These are phyloP conservation scores for Coemansia sp. DNA, from an alignment of 192 early-diverging fungal species.

Conservation along the genomic window DNA sequence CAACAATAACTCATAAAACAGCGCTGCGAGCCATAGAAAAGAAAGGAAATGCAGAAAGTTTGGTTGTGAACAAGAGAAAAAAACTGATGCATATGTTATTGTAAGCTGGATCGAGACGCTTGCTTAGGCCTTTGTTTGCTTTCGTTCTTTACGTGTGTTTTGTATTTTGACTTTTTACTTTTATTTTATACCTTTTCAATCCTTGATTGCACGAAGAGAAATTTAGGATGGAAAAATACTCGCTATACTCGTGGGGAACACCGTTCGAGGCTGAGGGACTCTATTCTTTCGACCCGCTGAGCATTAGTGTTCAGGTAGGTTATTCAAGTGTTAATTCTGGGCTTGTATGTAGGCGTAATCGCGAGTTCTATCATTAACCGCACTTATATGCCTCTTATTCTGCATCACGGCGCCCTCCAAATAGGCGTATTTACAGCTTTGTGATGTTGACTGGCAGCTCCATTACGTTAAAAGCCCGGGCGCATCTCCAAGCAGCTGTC, in stretches of 20 bases:
- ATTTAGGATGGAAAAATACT: constrained; percentile 22
- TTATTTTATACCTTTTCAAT: too few species aligned
- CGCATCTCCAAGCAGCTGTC: constrained; percentile 35
- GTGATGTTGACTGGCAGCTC: constrained; percentile 46
- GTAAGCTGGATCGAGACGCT: neutral
- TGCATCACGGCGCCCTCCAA: neutral
- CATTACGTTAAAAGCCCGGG: constrained; percentile 28
- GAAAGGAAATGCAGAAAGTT: too few species aligned
- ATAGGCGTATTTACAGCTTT: constrained; percentile 52
- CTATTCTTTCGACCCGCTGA: constrained; percentile 46
- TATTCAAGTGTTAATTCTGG: neutral
- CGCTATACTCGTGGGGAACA: constrained; percentile 50
- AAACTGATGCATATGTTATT: too few species aligned
- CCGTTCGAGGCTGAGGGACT: constrained; percentile 38
- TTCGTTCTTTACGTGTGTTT: too few species aligned
- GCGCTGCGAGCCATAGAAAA: too few species aligned
- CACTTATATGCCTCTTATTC: neutral
- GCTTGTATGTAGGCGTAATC: neutral
- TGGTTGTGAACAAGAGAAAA: too few species aligned
- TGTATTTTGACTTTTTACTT: too few species aligned
- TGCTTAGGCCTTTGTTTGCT: neutral
- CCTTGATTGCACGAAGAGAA: neutral
- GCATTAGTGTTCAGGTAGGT: constrained; percentile 45
- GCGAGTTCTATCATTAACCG: neutral
- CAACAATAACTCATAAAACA: too few species aligned